Percentiles rank a stretch among this genome's conserved stretches.
Evolutionary conservation across 257 asterid species (phyloP).

Genomic region (Asclepias syriaca): DNA sequence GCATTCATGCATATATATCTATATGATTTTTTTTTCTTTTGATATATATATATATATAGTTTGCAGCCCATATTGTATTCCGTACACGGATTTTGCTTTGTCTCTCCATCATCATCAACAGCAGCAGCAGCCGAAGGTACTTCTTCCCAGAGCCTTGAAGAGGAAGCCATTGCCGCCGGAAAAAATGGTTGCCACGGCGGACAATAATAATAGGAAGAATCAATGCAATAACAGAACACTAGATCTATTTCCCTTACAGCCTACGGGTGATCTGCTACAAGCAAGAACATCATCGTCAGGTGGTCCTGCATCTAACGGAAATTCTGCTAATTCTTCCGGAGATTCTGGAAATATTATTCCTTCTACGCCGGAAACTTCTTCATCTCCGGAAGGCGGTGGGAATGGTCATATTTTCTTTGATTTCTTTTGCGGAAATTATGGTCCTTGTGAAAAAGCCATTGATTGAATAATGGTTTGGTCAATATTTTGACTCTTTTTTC

Average conservation of each 20-base stretch:
- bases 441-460: slow-evolving; percentile 25
- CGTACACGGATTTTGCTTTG: slow-evolving; percentile 30
- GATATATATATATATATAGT: slow-evolving; percentile 36
- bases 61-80: slow-evolving; percentile 54
- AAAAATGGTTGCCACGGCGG: neutral
- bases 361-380: slow-evolving; percentile 2
- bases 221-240: slow-evolving; percentile 47
- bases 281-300: slow-evolving; percentile 13
- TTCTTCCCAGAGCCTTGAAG: slow-evolving; percentile 33
- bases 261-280: slow-evolving; percentile 52
- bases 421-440: slow-evolving; percentile 41
- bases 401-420: slow-evolving; percentile 41
- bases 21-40: neutral
- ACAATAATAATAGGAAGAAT: neutral
- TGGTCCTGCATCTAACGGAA: neutral
- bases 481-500: too few species aligned
- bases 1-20: too few species aligned
- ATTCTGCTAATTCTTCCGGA: neutral
- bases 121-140: slow-evolving; percentile 34
- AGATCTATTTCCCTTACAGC: slow-evolving; percentile 72
- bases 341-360: neutral
- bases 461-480: neutral
- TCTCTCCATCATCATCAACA: slow-evolving; percentile 25
- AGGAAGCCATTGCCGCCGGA: slow-evolving; percentile 31
- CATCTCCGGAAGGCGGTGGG: slow-evolving; percentile 8